Conservation (phyloP, 257 asterid species). For the Echium plantagineum region DNA sequence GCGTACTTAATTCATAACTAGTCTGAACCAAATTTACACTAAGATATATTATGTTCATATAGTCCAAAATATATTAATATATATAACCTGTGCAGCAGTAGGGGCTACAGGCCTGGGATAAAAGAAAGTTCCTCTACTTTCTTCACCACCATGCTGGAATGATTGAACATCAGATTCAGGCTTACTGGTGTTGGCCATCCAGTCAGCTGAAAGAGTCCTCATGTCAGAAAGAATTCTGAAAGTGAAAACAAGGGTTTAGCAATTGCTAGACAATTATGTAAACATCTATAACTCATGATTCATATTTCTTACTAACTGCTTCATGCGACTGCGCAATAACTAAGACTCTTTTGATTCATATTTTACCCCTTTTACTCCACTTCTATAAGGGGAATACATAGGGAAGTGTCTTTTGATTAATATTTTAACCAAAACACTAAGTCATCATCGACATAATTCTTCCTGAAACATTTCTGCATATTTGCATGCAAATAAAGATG, state of each 20-base stretch:
- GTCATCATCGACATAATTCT: no score
- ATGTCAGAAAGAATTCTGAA: conserved; percentile 97
- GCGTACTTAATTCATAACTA: no score
- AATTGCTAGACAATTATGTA: conserved; percentile 2
- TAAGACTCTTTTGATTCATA: neutral
- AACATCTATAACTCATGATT: neutral
- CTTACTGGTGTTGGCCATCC: conserved; percentile 97
- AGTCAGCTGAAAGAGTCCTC: conserved; percentile 98
- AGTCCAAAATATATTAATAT: no score
- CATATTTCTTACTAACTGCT: neutral
- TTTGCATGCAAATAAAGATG: no score
- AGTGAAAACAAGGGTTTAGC: conserved; percentile 18
- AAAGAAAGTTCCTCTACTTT: conserved; percentile 64
- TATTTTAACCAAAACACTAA: no score
- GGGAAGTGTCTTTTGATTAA: no score
- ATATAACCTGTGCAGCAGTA: conserved; percentile 84
- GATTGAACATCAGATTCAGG: conserved; percentile 72
- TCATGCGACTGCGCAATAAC: neutral
- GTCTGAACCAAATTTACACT: neutral
- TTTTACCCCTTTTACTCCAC: no score
- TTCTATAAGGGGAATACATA: no score
- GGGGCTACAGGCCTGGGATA: conserved; percentile 98
- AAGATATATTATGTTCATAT: no score
- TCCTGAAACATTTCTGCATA: no score
- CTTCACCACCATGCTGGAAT: conserved; percentile 79